phyloP scores from a whole-genome alignment of 768 basidiomycete genomes.

The Lactarius sp. region DNA sequence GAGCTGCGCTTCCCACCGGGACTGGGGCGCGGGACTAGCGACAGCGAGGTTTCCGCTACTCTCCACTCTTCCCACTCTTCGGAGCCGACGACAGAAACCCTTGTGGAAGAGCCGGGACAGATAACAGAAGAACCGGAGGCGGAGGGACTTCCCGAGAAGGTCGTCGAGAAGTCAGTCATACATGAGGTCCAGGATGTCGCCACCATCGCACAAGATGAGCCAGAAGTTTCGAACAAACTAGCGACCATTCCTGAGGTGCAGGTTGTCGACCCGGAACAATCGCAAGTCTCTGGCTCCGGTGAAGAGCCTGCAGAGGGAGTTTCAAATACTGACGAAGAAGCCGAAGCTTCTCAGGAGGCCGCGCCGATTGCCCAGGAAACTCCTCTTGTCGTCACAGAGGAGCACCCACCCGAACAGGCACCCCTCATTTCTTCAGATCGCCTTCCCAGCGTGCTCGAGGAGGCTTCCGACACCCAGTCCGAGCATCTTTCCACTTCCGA shows the following conservation, averaged over 20 bases:
- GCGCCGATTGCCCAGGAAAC: not conserved
- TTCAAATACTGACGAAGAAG: constrained; percentile 1
- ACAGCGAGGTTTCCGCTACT: not conserved
- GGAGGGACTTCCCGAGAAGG: not conserved
- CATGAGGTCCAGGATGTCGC: not conserved
- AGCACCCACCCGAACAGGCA: constrained; percentile 6
- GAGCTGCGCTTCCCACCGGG: constrained; percentile 23
- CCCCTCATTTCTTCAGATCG: not conserved
- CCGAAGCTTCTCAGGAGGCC: constrained; percentile 1
- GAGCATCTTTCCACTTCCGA: constrained; percentile 19
- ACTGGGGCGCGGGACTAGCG: not conserved
- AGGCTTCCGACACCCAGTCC: constrained; percentile 16
- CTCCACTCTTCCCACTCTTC: constrained; percentile 16
- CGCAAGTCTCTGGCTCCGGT: constrained; percentile 2
- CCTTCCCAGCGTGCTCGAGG: not conserved
- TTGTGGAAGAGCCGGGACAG: constrained; percentile 16
- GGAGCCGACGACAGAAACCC: constrained; percentile 14
- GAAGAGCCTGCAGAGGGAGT: constrained; percentile 11
- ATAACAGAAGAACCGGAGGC: not conserved
- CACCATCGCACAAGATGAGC: constrained; percentile 4
- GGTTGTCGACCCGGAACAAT: not conserved
- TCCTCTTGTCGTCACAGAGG: not conserved
- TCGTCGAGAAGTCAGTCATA: not conserved
- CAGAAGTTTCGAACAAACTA: not conserved
- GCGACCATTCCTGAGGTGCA: constrained; percentile 1